Evolutionary conservation across 2,329 filamentous ascomycete genomes (phyloP).

Genomic region (Mollisiaceae sp.): DNA sequence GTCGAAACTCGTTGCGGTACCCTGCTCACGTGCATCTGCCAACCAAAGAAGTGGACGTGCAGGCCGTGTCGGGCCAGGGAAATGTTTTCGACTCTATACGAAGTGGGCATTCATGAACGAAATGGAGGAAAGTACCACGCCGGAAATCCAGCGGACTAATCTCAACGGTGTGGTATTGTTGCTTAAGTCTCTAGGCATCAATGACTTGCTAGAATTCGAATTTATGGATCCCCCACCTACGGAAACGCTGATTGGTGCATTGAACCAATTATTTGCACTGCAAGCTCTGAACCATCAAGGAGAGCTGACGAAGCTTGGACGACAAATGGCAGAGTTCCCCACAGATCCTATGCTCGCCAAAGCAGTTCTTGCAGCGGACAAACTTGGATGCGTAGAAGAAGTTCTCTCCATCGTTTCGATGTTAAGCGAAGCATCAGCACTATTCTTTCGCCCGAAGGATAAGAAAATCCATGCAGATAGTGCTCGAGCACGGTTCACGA

Average conservation of each 20-base stretch:
- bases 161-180: conserved; percentile 83
- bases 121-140: conserved; percentile 88
- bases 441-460: conserved; percentile 96
- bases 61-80: conserved; percentile 88
- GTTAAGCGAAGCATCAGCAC: conserved; percentile 83
- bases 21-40: conserved; percentile 88
- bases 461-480: conserved; percentile 97
- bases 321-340: conserved; percentile 95
- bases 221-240: conserved; percentile 94
- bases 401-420: conserved; percentile 93
- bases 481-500: conserved; percentile 84
- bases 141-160: conserved; percentile 91
- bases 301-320: conserved; percentile 85
- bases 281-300: conserved; percentile 89
- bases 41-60: conserved; percentile 93
- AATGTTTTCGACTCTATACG: conserved; percentile 92
- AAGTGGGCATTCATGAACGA: conserved; percentile 95
- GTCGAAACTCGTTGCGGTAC: conserved; percentile 88
- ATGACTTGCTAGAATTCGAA: conserved; percentile 91
- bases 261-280: conserved; percentile 91
- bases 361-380: conserved; percentile 84
- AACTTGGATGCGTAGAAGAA: conserved; percentile 92
- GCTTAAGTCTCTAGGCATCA: conserved; percentile 88
- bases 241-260: conserved; percentile 83
- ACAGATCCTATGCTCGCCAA: conserved; percentile 92